Evolutionary conservation across 2,329 filamentous ascomycete species (phyloP).

Genomic region (Trichoderma koningiopsis): DNA sequence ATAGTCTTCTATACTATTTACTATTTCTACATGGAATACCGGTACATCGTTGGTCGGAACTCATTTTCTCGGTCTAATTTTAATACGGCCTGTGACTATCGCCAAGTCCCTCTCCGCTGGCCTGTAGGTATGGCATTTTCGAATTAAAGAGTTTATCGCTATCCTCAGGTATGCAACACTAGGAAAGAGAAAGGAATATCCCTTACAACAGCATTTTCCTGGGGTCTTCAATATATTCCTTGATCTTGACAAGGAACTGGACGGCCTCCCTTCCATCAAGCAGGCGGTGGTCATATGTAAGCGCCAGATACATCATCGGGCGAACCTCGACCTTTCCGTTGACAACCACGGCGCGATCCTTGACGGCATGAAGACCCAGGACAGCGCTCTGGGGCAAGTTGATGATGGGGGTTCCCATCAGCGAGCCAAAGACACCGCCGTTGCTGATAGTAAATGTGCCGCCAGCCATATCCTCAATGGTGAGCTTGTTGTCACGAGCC

Average conservation of each 20-base stretch:
- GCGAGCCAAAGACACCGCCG: slow-evolving; percentile 92
- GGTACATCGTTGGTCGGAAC: too few relatives aligned
- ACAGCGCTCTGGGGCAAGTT: slow-evolving; percentile 94
- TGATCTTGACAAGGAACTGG: slow-evolving; percentile 94
- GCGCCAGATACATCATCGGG: slow-evolving; percentile 99
- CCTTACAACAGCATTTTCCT: slow-evolving; percentile 77
- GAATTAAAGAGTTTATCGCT: slow-evolving; percentile 9
- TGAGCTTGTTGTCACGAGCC: slow-evolving; percentile 94
- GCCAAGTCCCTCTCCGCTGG: too few relatives aligned
- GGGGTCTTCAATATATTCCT: slow-evolving; percentile 97
- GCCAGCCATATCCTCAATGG: slow-evolving; percentile 98
- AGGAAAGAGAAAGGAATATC: not conserved
- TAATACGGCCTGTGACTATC: too few relatives aligned
- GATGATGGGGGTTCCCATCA: slow-evolving; percentile 98
- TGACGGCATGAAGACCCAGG: slow-evolving; percentile 92
- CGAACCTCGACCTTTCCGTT: slow-evolving; percentile 94
- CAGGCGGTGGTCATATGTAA: slow-evolving; percentile 96
- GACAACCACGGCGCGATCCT: slow-evolving; percentile 85
- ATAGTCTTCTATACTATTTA: too few relatives aligned
- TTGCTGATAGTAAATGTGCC: slow-evolving; percentile 99
- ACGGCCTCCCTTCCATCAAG: slow-evolving; percentile 94
- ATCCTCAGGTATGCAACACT: not conserved
- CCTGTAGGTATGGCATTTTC: not conserved
- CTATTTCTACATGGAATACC: too few relatives aligned
- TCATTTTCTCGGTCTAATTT: too few relatives aligned